Evolutionary conservation across 306 rosid species (phyloP).

Genomic region (Vigna hirtella): DNA sequence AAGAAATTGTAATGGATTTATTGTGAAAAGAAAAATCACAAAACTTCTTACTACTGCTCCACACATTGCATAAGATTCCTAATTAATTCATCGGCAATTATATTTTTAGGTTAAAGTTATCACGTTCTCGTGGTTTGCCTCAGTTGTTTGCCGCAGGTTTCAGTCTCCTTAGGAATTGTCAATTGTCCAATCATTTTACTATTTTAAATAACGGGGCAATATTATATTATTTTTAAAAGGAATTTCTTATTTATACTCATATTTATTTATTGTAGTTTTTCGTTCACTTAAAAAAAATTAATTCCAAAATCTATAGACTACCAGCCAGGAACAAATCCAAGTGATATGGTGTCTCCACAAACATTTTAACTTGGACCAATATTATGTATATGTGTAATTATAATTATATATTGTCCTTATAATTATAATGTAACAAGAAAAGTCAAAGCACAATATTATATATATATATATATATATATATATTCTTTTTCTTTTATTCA

Average conservation of each 20-base stretch:
- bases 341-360: not conserved
- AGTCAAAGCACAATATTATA: too few species aligned
- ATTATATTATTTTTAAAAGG: not conserved
- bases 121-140: not conserved
- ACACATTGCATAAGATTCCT: too few species aligned
- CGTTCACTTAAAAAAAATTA: not conserved
- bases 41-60: not conserved
- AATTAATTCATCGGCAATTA: too few species aligned
- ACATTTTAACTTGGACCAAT: too few species aligned
- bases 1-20: too few species aligned
- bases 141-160: not conserved
- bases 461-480: too few species aligned
- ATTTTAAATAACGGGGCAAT: not conserved
- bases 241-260: not conserved
- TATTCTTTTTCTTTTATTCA: too few species aligned
- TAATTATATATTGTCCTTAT: too few species aligned
- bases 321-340: not conserved
- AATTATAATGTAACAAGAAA: too few species aligned
- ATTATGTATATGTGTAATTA: too few species aligned
- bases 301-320: not conserved
- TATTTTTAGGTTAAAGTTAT: too few species aligned
- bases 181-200: not conserved
- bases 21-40: too few species aligned
- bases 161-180: not conserved
- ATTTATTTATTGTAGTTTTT: not conserved